Evolutionary conservation across 176 grass and related monocot genomes (phyloP).

Genomic region (Carex kokanica): DNA sequence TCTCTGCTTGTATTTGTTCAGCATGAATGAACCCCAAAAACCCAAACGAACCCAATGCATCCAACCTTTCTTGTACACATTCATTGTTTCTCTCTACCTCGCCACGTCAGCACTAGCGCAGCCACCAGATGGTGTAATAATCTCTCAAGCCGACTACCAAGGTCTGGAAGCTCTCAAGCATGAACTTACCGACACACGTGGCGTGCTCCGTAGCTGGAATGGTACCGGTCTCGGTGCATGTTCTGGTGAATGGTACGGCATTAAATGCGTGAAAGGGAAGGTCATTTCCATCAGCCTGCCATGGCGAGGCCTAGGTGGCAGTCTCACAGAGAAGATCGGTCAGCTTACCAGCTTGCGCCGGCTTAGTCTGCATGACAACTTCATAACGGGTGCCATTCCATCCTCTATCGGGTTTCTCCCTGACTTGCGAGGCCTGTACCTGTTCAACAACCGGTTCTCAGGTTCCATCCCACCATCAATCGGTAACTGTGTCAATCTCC

Average conservation of each 20-base stretch:
- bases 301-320: constrained; percentile 48
- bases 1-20: background rate
- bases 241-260: constrained; percentile 53
- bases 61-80: background rate
- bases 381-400: constrained; percentile 44
- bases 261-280: constrained; percentile 62
- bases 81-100: constrained; percentile 16
- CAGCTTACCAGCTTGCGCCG: constrained; percentile 46
- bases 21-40: background rate
- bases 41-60: background rate
- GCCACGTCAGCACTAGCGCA: background rate
- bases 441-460: constrained; percentile 78
- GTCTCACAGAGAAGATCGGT: constrained; percentile 46
- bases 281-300: constrained; percentile 62
- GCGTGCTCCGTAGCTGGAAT: constrained; percentile 59
- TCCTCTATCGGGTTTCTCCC: constrained; percentile 33
- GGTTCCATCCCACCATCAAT: constrained; percentile 46
- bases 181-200: constrained; percentile 42
- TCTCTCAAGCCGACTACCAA: constrained; percentile 51
- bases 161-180: constrained; percentile 67
- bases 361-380: constrained; percentile 63
- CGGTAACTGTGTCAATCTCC: constrained; percentile 38
- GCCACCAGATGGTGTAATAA: constrained; percentile 47
- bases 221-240: constrained; percentile 64
- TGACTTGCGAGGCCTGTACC: constrained; percentile 53